phyloP scores from a whole-genome alignment of 331 rosid species.

The Telfairia occidentalis region DNA sequence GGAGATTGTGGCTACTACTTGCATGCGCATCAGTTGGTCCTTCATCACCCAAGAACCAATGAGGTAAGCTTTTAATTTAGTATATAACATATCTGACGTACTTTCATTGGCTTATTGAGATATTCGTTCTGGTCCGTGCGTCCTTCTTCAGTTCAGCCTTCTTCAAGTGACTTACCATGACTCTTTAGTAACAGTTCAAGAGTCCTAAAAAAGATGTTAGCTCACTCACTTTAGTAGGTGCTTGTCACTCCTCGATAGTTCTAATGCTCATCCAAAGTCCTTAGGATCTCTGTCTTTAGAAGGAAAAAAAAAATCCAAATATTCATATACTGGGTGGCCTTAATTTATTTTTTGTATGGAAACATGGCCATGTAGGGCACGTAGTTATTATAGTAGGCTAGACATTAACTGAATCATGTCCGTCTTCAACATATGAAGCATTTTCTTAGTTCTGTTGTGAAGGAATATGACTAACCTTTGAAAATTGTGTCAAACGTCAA shows the following conservation, averaged over 20 bases:
- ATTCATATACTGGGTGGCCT: background rate
- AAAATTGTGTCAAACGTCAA: background rate
- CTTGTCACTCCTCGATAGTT: too few species aligned
- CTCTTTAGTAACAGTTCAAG: too few species aligned
- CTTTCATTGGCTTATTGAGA: background rate
- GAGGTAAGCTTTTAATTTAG: slow-evolving; percentile 33
- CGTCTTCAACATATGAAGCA: background rate
- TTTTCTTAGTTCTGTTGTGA: background rate
- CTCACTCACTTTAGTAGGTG: too few species aligned
- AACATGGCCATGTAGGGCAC: too few species aligned
- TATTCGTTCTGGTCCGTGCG: too few species aligned
- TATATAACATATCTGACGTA: background rate
- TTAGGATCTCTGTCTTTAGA: background rate
- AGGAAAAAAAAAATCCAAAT: background rate
- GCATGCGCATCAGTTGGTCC: slow-evolving; percentile 66
- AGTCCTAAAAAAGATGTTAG: too few species aligned
- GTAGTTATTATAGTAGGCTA: background rate
- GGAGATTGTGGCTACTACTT: slow-evolving; percentile 85
- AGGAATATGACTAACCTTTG: background rate
- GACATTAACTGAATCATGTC: background rate
- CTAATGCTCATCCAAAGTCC: too few species aligned
- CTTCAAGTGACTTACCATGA: too few species aligned
- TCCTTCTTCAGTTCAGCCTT: too few species aligned
- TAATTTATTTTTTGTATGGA: background rate
- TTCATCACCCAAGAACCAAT: slow-evolving; percentile 57